Base-by-base conservation (phyloP, 1,284 basidiomycete species). In the Cryptococcus sp. region DNA sequence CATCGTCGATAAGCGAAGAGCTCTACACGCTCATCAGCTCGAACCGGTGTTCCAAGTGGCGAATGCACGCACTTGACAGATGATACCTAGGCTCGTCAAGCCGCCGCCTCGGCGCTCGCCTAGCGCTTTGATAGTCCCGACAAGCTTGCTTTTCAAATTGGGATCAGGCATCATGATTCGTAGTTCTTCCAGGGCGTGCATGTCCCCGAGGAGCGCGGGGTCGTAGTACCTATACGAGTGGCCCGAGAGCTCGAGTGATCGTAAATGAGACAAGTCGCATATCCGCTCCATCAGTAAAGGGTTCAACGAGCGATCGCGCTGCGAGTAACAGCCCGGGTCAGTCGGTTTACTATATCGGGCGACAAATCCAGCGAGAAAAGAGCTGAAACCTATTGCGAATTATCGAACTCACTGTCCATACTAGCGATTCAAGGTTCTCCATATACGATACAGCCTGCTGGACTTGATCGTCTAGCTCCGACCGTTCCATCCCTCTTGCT, bases 111-210 rank as follows among this genome's bases (percentile, higher is more conserved):
- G 22, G 5, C 73, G 54, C 10, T 52, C 55, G 16, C 59, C 63
- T 4, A 79, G 58, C 3, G 47, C 48, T 10, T 50, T 44, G 0
- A 71, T 25, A 0, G 72, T 51, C n/a, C 59, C 57, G 5, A 64
- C 48, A 13, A 79, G 59, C 4, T 62, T 57, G 13, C 60, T 53
- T 13, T 68, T 60, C 31, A 73, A 64, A 15, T 47, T 52, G 19
- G 64, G 51, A 62, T 79, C 76, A 20, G 77, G 77, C 70, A 78
- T 72, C 69, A 77, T 75, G 17, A 79, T 65, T 7, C 74, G 53
- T 25, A 79, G 55, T 39, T 78, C 78, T 10, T 72, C 64, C 17
- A 79, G 57, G 3, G 60, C 48, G 1, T 61, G 41, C 57, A 73
- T 64, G 7, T 25, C 35, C 3, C 69, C 68, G 2, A 79, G 27